These are phyloP conservation scores for Mikania micrantha DNA, from an alignment of 129 eudicot species.

Conservation along the genomic window DNA sequence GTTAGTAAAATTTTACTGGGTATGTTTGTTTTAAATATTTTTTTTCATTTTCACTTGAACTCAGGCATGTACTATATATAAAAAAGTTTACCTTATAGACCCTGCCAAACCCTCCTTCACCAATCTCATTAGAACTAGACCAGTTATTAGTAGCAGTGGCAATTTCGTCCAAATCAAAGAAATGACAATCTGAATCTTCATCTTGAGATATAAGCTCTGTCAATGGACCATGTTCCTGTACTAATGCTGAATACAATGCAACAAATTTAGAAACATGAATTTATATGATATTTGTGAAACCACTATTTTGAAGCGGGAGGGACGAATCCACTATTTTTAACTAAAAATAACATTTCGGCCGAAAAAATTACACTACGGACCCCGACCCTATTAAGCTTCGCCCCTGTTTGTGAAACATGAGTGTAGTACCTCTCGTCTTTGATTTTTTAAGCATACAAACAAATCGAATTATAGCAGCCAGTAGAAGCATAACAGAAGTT, in stretches of 20 bases:
- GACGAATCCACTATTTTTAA: too few relatives aligned
- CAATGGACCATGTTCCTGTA: conserved; percentile 19
- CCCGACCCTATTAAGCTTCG: too few relatives aligned
- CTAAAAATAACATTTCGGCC: too few relatives aligned
- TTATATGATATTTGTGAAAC: neutral
- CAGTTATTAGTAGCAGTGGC: conserved; percentile 45
- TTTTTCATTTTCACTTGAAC: neutral
- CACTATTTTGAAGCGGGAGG: too few relatives aligned
- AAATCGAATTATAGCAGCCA: conserved; percentile 2
- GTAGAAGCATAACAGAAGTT: conserved; percentile 6
- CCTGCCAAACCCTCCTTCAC: conserved; percentile 60
- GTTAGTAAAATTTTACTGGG: too few relatives aligned
- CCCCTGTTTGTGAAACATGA: too few relatives aligned
- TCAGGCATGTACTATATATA: neutral
- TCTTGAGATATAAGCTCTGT: conserved; percentile 29
- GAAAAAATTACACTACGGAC: too few relatives aligned
- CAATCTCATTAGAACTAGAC: conserved; percentile 40
- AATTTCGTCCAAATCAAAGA: conserved; percentile 33
- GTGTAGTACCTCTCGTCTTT: conserved; percentile 22
- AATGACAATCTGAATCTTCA: conserved; percentile 26
- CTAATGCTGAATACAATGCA: conserved; percentile 1
- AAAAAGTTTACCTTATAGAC: conserved; percentile 45
- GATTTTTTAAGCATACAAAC: conserved; percentile 11
- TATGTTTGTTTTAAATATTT: too few relatives aligned
- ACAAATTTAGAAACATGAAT: neutral